A percentile compares a stretch with the other conserved stretches of the same genome.
Conservation (phyloP, 2,329 filamentous ascomycete genomes). For the Chaetomium sp. region DNA sequence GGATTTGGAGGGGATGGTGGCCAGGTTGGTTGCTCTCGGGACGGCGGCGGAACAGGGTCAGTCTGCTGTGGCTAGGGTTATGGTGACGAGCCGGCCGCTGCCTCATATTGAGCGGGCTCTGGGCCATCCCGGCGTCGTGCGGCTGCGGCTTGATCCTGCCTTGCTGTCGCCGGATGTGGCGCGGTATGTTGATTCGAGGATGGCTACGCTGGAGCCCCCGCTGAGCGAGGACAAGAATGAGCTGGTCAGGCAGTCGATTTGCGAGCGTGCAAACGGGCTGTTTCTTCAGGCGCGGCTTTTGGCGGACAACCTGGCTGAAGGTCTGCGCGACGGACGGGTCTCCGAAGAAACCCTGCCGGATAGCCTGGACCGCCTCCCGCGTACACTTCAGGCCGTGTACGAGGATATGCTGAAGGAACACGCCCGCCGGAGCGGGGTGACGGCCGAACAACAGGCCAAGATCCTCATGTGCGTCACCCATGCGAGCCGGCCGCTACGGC, state of each 20-base stretch:
- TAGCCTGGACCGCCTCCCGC: conserved; percentile 34
- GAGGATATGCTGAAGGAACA: conserved; percentile 43
- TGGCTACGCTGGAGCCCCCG: conserved; percentile 9
- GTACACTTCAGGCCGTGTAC: conserved; percentile 39
- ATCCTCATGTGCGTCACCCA: conserved; percentile 47
- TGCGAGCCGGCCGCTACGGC: conserved; percentile 43
- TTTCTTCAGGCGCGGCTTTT: conserved; percentile 43
- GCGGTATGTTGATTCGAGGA: conserved; percentile 18
- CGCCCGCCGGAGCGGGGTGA: conserved; percentile 36
- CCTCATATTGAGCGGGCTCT: conserved; percentile 29
- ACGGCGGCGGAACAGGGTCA: conserved; percentile 21
- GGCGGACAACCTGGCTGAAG: conserved; percentile 39
- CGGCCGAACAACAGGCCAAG: conserved; percentile 39
- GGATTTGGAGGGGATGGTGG: neutral
- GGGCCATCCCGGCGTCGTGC: conserved; percentile 28
- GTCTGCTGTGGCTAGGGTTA: conserved; percentile 35
- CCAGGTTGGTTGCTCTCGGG: conserved; percentile 24
- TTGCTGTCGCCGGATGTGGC: conserved; percentile 40
- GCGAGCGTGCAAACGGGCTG: conserved; percentile 36
- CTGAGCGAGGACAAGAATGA: conserved; percentile 9
- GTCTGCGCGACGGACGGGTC: conserved; percentile 18
- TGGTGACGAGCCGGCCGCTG: conserved; percentile 45
- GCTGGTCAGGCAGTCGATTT: conserved; percentile 21
- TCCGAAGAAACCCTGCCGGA: conserved; percentile 25
- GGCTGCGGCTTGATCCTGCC: conserved; percentile 39